phyloP scores from a whole-genome alignment of 176 grass and related monocot genomes.

The Oryza glaberrima region DNA sequence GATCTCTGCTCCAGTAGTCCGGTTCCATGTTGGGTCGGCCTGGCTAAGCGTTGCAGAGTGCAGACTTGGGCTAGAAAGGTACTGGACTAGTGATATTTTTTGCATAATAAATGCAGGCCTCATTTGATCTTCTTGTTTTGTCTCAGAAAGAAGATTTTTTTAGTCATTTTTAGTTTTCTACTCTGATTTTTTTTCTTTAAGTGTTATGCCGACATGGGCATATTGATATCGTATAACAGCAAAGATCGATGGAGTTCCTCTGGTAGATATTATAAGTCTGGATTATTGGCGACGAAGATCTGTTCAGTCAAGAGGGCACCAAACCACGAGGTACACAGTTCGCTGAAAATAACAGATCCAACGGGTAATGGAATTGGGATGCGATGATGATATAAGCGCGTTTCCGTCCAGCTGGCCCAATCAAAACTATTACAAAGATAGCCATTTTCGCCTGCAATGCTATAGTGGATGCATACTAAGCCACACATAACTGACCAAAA shows the following conservation, averaged over 20 bases:
- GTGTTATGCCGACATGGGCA: not conserved
- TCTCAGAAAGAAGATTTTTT: not conserved
- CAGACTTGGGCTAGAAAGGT: not conserved
- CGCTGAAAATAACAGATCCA: not conserved
- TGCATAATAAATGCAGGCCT: not conserved
- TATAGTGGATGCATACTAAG: not conserved
- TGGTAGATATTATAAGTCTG: not conserved
- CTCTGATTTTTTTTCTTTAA: not conserved
- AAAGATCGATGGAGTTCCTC: not conserved
- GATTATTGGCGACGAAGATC: not conserved
- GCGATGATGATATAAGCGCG: slow-evolving; percentile 10
- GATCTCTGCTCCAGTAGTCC: not conserved
- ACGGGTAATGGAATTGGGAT: not conserved
- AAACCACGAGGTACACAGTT: slow-evolving; percentile 30
- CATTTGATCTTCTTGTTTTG: not conserved
- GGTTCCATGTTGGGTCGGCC: too few relatives aligned
- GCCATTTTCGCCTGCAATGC: not conserved
- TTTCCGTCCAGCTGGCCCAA: not conserved
- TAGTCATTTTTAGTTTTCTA: not conserved
- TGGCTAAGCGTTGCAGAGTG: not conserved
- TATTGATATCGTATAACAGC: not conserved
- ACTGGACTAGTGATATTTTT: too few relatives aligned
- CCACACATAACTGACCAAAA: not conserved
- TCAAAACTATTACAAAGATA: not conserved
- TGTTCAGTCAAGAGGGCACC: slow-evolving; percentile 3